phyloP scores from a whole-genome alignment of 345 rosid species.

The Zanthoxylum bungeanum region DNA sequence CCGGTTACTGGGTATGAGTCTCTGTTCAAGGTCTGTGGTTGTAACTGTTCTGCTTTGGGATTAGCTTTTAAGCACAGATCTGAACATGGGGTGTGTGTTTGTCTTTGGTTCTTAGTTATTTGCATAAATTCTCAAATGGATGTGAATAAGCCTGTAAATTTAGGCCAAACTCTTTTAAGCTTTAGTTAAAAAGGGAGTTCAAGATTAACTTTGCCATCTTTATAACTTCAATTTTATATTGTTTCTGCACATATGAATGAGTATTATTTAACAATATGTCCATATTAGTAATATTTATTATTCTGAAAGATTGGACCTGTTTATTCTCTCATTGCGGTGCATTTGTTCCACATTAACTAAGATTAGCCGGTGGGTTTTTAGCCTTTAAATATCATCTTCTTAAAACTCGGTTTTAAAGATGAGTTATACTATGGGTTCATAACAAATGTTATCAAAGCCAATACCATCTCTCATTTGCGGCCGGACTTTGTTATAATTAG shows the following conservation, averaged over 20 bases:
- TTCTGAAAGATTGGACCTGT: neutral
- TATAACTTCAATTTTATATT: neutral
- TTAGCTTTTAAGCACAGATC: slow-evolving; percentile 4
- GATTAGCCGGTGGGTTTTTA: too few species aligned
- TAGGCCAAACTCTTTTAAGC: neutral
- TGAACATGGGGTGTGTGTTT: neutral
- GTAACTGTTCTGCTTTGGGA: neutral
- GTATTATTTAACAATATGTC: neutral
- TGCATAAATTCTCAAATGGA: neutral
- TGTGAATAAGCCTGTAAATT: neutral
- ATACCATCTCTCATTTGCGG: too few species aligned
- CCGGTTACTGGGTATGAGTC: neutral
- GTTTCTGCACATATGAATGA: neutral
- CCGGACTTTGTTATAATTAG: too few species aligned
- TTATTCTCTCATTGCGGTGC: too few species aligned
- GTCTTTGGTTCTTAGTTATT: neutral
- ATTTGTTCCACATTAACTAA: too few species aligned
- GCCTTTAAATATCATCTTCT: too few species aligned
- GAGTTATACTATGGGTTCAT: too few species aligned
- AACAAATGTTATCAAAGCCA: too few species aligned
- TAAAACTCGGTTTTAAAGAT: too few species aligned
- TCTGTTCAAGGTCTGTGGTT: slow-evolving; percentile 13
- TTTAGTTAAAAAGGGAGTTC: neutral
- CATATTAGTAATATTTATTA: neutral
- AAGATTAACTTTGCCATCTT: neutral